Evolutionary conservation across 1,284 basidiomycete species (phyloP).

Genomic region (Leucoagaricus sp.): DNA sequence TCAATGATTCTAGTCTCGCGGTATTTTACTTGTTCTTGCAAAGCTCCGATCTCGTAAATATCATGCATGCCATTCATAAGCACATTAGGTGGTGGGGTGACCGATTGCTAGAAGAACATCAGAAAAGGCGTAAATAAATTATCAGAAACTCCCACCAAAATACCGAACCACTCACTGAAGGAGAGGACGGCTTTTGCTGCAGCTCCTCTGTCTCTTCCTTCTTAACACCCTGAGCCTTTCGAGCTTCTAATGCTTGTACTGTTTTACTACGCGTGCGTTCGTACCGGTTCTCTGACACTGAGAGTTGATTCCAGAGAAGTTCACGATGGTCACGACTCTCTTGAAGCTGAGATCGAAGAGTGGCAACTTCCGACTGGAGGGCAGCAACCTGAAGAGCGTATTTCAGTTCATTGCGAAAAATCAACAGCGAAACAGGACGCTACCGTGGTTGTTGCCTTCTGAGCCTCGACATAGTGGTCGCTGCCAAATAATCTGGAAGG

Average conservation of each 20-base stretch:
- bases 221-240: conserved; percentile 29
- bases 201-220: conserved; percentile 51
- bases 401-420: conserved; percentile 1
- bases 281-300: conserved; percentile 66
- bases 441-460: conserved; percentile 65
- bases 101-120: conserved; percentile 39
- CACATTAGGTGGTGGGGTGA: conserved; percentile 20
- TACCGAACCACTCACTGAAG: conserved; percentile 68
- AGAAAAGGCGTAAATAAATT: conserved; percentile 42
- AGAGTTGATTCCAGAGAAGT: conserved; percentile 56
- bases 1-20: conserved; percentile 46
- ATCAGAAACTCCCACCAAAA: conserved; percentile 59
- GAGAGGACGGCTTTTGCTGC: conserved; percentile 56
- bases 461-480: conserved; percentile 45
- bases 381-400: conserved; percentile 47
- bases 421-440: conserved; percentile 19
- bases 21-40: conserved; percentile 37
- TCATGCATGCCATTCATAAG: conserved; percentile 34
- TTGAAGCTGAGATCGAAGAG: conserved; percentile 58
- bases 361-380: conserved; percentile 60
- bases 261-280: conserved; percentile 73
- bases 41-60: conserved; percentile 30
- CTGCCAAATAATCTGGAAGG: conserved; percentile 34
- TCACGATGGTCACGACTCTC: conserved; percentile 59
- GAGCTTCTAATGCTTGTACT: conserved; percentile 46